A percentile compares a stretch with the other conserved stretches of the same genome.
Evolutionary conservation across 495 filamentous ascomycete genomes (phyloP).

Genomic region (Platismatia glauca): DNA sequence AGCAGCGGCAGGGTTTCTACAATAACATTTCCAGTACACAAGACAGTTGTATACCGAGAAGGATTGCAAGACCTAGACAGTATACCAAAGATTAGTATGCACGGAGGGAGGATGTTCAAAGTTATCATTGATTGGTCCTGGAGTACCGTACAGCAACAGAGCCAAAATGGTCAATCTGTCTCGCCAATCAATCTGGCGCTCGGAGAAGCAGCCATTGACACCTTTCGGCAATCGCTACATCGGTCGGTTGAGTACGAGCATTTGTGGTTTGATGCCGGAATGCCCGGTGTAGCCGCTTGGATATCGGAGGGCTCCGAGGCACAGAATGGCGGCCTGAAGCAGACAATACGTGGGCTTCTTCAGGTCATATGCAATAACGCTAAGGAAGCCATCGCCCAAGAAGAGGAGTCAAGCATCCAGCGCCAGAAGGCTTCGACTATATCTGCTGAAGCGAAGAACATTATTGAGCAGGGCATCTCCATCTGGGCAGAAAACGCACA

Average conservation of each 20-base stretch:
- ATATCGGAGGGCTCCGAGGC: slow-evolving; percentile 43
- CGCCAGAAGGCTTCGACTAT: slow-evolving; percentile 32
- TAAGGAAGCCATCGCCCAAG: slow-evolving; percentile 41
- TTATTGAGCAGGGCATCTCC: slow-evolving; percentile 49
- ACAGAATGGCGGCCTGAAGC: slow-evolving; percentile 42
- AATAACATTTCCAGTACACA: slow-evolving; percentile 78
- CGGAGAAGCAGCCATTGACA: slow-evolving; percentile 49
- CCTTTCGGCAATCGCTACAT: slow-evolving; percentile 56
- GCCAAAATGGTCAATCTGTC: slow-evolving; percentile 20
- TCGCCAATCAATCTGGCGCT: slow-evolving; percentile 46
- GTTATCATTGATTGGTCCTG: slow-evolving; percentile 43
- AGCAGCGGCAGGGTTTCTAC: slow-evolving; percentile 49
- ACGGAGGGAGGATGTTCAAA: slow-evolving; percentile 39
- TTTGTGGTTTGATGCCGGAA: slow-evolving; percentile 61
- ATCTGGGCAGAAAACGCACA: slow-evolving; percentile 74
- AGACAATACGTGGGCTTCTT: slow-evolving; percentile 55
- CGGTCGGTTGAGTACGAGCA: slow-evolving; percentile 64
- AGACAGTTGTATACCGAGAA: slow-evolving; percentile 62
- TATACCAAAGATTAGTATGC: slow-evolving; percentile 39
- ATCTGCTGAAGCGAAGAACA: slow-evolving; percentile 34
- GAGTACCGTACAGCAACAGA: slow-evolving; percentile 23
- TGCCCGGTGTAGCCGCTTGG: slow-evolving; percentile 61
- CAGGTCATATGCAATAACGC: slow-evolving; percentile 54
- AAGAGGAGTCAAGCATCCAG: slow-evolving; percentile 37
- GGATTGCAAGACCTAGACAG: slow-evolving; percentile 49